Conservation (phyloP, 768 basidiomycete genomes). For the Pleurotus ostreatus region DNA sequence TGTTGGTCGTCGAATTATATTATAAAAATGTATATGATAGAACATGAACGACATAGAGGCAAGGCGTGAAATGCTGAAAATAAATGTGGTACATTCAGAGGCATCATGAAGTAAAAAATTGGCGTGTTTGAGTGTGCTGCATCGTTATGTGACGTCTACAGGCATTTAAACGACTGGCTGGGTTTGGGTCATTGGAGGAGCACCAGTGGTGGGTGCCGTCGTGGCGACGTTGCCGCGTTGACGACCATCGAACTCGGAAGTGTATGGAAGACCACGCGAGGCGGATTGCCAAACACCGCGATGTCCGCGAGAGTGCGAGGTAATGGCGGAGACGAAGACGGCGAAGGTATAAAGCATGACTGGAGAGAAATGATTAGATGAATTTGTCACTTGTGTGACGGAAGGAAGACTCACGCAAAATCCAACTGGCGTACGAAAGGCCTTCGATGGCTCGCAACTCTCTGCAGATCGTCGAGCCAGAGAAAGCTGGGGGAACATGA, state of each 20-base stretch:
- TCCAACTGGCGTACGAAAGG: conserved; percentile 12
- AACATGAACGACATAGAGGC: too few relatives aligned
- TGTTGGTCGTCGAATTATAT: too few relatives aligned
- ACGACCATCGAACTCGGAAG: background rate
- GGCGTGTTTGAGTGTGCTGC: too few relatives aligned
- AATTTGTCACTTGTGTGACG: too few relatives aligned
- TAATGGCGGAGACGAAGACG: conserved; percentile 9
- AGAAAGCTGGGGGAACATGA: background rate
- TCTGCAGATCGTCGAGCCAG: conserved; percentile 2
- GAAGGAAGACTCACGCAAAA: conserved; percentile 8
- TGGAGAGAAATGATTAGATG: background rate
- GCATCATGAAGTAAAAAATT: too few relatives aligned
- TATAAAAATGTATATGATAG: too few relatives aligned
- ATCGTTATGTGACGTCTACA: too few relatives aligned
- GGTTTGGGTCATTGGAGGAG: background rate
- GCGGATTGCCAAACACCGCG: background rate
- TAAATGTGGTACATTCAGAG: too few relatives aligned
- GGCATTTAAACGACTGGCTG: too few relatives aligned
- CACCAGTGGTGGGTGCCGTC: background rate
- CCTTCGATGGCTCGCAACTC: conserved; percentile 14
- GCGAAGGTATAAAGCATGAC: conserved; percentile 13
- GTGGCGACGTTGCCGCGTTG: too few relatives aligned
- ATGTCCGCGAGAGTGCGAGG: conserved; percentile 12
- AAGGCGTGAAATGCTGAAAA: too few relatives aligned
- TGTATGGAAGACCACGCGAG: background rate